These are phyloP conservation scores for Candida adriatica DNA, from an alignment of 805 yeast genomes.

Conservation along the genomic window DNA sequence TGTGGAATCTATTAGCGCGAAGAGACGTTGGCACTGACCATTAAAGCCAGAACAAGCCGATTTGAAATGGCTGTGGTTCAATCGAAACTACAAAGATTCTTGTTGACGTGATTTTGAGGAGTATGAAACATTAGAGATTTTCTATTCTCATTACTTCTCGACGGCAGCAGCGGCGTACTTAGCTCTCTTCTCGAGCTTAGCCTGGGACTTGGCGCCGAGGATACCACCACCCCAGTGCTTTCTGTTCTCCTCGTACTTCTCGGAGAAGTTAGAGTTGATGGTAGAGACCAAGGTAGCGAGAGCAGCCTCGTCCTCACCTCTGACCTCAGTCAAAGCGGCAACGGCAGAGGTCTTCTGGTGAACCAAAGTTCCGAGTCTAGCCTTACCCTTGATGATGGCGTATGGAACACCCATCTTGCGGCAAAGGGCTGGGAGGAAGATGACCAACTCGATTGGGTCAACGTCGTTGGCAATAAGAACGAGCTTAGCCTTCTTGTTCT, in stretches of 20 bases:
- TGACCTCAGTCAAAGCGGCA: constrained; percentile 95
- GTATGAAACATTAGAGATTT: no score
- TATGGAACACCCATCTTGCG: constrained; percentile 99
- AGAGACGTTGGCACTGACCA: no score
- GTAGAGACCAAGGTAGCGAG: constrained; percentile 90
- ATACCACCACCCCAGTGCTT: constrained; percentile 99
- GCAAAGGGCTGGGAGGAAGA: constrained; percentile 97
- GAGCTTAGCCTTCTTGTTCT: constrained; percentile 97
- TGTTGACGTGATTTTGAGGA: no score
- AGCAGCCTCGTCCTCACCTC: constrained; percentile 90
- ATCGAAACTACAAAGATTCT: no score
- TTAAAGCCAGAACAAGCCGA: no score
- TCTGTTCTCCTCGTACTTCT: constrained; percentile 92
- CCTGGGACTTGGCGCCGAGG: constrained; percentile 91
- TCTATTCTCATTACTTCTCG: constrained; percentile 16
- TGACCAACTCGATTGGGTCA: constrained; percentile 97
- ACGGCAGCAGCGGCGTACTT: constrained; percentile 11
- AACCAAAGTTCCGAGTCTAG: constrained; percentile 94
- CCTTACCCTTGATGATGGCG: constrained; percentile 98
- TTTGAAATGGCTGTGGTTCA: no score
- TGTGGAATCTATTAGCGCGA: constrained; percentile 1
- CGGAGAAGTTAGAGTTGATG: constrained; percentile 87
- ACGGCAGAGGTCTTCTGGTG: constrained; percentile 97
- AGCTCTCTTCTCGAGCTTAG: constrained; percentile 44
- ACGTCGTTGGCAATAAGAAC: constrained; percentile 98